Conservation (phyloP, 164 flowering plant species). For the Echeveria elegans region DNA sequence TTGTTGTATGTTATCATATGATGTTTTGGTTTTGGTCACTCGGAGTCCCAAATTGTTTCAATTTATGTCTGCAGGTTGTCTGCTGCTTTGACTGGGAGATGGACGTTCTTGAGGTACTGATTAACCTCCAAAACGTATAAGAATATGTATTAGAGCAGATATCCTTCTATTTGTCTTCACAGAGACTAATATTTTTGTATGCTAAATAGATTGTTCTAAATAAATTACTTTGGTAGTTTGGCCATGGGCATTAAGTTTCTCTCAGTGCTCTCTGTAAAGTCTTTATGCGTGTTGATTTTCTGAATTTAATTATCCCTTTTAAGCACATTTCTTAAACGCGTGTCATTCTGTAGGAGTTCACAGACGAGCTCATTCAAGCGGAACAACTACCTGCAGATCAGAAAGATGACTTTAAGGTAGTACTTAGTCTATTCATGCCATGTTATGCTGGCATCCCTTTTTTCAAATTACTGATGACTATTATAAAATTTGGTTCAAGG, state of each 20-base stretch:
- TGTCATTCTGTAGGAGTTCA: conserved; percentile 50
- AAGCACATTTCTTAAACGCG: not conserved
- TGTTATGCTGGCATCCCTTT: not conserved
- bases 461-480: not conserved
- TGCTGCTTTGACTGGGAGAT: conserved; percentile 90
- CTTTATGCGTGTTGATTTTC: too few species aligned
- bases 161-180: not conserved
- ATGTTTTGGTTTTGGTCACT: not conserved
- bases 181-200: not conserved
- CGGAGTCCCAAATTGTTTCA: not conserved
- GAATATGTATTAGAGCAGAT: not conserved
- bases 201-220: not conserved
- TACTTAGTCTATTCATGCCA: not conserved
- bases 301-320: too few species aligned
- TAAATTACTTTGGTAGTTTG: too few species aligned
- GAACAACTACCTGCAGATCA: conserved; percentile 64
- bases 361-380: conserved; percentile 47
- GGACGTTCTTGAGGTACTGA: conserved; percentile 51
- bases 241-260: too few species aligned
- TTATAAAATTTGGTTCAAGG: conserved; percentile 24
- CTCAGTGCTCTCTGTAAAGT: too few species aligned
- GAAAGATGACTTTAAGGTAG: conserved; percentile 78
- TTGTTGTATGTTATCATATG: not conserved
- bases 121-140: not conserved
- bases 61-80: conserved; percentile 44